These are phyloP conservation scores for Penicillium sp. DNA, from an alignment of 2,329 filamentous ascomycete genomes.

Conservation along the genomic window DNA sequence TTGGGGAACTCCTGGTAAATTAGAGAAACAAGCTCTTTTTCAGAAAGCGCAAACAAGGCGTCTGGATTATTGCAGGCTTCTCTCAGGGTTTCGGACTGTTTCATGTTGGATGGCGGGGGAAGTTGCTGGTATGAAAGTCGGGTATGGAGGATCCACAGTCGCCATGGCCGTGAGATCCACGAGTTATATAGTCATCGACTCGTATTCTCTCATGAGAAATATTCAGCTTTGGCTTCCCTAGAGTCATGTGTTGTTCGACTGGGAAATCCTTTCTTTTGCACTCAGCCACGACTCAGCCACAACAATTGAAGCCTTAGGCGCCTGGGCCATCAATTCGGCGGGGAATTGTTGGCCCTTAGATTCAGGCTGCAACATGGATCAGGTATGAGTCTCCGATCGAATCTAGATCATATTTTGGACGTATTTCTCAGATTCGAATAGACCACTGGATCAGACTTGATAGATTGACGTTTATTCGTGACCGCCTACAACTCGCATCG, in stretches of 20 bases:
- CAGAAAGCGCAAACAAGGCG: slow-evolving; percentile 11
- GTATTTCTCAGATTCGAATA: not conserved
- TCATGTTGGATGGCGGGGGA: slow-evolving; percentile 7
- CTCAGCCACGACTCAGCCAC: slow-evolving; percentile 1
- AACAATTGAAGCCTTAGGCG: too few relatives aligned
- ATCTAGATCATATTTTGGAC: not conserved
- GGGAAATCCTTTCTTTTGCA: not conserved
- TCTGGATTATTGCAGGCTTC: slow-evolving; percentile 15
- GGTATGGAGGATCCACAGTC: not conserved
- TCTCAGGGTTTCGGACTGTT: slow-evolving; percentile 5
- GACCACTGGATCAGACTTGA: not conserved
- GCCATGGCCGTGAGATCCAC: not conserved
- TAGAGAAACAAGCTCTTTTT: slow-evolving; percentile 11
- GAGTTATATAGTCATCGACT: not conserved
- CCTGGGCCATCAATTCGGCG: not conserved
- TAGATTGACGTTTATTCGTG: not conserved
- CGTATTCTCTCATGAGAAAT: not conserved
- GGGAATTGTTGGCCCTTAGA: not conserved
- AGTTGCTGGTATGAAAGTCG: not conserved
- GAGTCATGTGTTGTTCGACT: not conserved
- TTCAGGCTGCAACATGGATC: not conserved
- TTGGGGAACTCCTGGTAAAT: slow-evolving; percentile 17
- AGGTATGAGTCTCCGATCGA: not conserved
- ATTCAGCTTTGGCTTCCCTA: not conserved
- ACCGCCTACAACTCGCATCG: not conserved